phyloP scores from a whole-genome alignment of 2,329 filamentous ascomycete species.

The Dactylellina haptotyla region DNA sequence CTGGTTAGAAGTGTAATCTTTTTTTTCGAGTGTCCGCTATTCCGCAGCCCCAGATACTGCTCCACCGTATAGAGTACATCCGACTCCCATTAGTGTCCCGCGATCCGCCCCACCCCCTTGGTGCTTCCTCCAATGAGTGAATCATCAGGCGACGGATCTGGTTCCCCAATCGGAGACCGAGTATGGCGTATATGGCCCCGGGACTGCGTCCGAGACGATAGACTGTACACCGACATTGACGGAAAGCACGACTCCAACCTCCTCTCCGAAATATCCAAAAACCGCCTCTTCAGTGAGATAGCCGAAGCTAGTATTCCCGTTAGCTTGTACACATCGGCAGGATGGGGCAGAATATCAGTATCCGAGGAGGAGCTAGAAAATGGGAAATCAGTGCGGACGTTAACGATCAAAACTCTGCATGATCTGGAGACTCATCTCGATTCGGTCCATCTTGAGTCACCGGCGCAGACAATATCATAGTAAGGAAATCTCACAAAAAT shows the following conservation, averaged over 20 bases:
- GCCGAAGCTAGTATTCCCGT: constrained; percentile 11
- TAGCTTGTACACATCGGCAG: constrained; percentile 29
- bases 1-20: no score
- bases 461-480: constrained; percentile 40
- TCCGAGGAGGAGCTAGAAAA: constrained; percentile 31
- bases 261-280: constrained; percentile 27
- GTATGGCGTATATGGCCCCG: constrained; percentile 38
- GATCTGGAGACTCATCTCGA: constrained; percentile 33
- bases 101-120: not conserved
- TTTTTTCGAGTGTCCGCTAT: no score
- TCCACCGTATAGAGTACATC: no score
- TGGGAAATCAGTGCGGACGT: not conserved
- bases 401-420: constrained; percentile 14
- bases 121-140: constrained; percentile 24
- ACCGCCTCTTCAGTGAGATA: constrained; percentile 28
- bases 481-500: constrained; percentile 5
- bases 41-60: no score
- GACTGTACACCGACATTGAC: constrained; percentile 39
- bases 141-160: constrained; percentile 3
- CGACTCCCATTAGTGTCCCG: no score
- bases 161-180: constrained; percentile 3
- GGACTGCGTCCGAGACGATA: constrained; percentile 32
- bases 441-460: constrained; percentile 15
- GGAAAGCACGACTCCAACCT: constrained; percentile 39
- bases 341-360: constrained; percentile 27